Conservation (phyloP, 2,329 filamentous ascomycete species). For the Aspergillus felis region DNA sequence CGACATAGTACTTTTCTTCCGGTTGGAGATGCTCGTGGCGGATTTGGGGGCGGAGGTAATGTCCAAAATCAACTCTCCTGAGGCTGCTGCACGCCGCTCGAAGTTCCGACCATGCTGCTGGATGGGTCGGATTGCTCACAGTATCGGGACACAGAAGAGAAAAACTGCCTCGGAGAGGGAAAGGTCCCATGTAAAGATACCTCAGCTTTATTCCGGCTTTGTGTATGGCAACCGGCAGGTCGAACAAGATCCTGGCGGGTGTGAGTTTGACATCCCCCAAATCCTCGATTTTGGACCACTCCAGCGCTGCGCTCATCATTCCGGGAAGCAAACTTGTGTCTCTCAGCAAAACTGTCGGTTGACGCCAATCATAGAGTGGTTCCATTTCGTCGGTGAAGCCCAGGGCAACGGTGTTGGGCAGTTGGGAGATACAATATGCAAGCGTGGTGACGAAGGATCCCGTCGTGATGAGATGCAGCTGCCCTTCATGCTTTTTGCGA, state of each 20-base stretch:
- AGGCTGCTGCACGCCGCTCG: not conserved
- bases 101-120: not conserved
- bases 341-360: not conserved
- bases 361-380: not conserved
- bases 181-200: not conserved
- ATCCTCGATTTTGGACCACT: not conserved
- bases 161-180: not conserved
- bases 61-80: not conserved
- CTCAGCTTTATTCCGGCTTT: not conserved
- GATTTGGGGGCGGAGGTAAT: no score
- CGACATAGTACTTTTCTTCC: not conserved
- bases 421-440: not conserved
- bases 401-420: not conserved
- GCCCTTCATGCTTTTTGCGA: not conserved
- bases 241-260: not conserved
- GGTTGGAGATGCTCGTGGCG: not conserved
- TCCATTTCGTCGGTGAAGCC: not conserved
- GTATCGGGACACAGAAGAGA: not conserved
- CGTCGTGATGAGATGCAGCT: not conserved
- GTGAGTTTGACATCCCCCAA: not conserved
- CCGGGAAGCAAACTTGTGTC: not conserved
- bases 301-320: not conserved
- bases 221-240: not conserved
- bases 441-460: not conserved
- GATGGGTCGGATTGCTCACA: not conserved